phyloP scores from a whole-genome alignment of 176 grass and related monocot genomes.

The Carex littledalei region DNA sequence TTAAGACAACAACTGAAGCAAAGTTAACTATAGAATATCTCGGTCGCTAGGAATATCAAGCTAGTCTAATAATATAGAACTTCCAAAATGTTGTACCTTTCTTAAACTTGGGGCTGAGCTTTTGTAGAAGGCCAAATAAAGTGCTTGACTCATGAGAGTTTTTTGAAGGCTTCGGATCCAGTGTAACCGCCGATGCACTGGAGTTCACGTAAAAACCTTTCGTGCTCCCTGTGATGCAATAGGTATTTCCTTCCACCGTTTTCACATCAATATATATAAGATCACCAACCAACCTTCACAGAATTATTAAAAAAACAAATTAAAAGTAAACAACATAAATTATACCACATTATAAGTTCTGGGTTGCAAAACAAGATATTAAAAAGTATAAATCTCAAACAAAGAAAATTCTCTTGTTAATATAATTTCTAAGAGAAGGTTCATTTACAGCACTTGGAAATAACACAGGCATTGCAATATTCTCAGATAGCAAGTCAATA shows the following conservation, averaged over 20 bases:
- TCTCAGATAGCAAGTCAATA: background rate
- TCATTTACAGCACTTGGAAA: background rate
- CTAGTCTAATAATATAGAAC: background rate
- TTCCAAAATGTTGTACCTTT: constrained; percentile 53
- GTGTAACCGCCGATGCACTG: constrained; percentile 43
- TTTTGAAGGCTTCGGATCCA: constrained; percentile 82
- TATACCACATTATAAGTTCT: background rate
- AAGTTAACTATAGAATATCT: background rate
- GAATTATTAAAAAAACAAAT: constrained; percentile 4
- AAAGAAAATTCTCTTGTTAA: background rate
- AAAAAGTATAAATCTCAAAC: background rate
- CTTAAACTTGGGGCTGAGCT: constrained; percentile 89
- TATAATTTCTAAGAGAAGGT: background rate
- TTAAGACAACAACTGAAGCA: background rate
- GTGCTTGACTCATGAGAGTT: constrained; percentile 63
- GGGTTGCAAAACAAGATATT: background rate
- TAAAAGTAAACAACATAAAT: constrained; percentile 1
- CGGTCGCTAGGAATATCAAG: background rate
- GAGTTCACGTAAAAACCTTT: constrained; percentile 87
- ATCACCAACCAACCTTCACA: constrained; percentile 77
- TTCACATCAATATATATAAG: constrained; percentile 89
- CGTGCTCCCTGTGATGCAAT: constrained; percentile 88
- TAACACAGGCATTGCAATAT: background rate
- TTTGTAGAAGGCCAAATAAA: constrained; percentile 75
- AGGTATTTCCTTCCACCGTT: constrained; percentile 81